Conservation (phyloP, 2,329 filamentous ascomycete species). For the Lachnellula hyalina region DNA sequence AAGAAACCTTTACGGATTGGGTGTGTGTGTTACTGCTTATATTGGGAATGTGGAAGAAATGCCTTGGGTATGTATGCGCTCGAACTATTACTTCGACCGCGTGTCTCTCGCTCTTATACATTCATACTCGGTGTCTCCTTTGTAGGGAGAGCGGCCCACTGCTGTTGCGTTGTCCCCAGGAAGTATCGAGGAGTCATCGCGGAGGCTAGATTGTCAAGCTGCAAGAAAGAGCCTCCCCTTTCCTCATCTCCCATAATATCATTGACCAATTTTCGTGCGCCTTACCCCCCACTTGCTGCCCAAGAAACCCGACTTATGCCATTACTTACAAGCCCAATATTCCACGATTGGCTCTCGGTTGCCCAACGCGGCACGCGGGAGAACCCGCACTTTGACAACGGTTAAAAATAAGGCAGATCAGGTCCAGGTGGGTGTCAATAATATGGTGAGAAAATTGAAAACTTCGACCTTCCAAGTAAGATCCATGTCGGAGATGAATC, state of each 20-base stretch:
- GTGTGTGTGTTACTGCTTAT: not conserved
- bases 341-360: constrained; percentile 5
- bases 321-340: constrained; percentile 1
- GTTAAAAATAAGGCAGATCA: not conserved
- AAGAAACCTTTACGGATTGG: not conserved
- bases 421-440: not conserved
- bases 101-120: not conserved
- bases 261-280: constrained; percentile 7
- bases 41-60: not conserved
- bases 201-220: constrained; percentile 4
- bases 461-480: not conserved
- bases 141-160: not conserved
- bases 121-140: not conserved
- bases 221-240: constrained; percentile 6
- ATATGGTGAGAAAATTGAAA: constrained; percentile 2
- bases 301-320: constrained; percentile 6
- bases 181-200: constrained; percentile 8
- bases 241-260: not conserved
- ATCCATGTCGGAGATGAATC: constrained; percentile 3
- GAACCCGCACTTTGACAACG: constrained; percentile 6
- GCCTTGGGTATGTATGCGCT: not conserved
- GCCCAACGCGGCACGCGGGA: constrained; percentile 6
- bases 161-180: not conserved
- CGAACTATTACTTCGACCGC: not conserved
- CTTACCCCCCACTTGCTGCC: constrained; percentile 11